Evolutionary conservation across 2,329 filamentous ascomycete genomes (phyloP).

Genomic region (Myriosclerotinia scirpicola): DNA sequence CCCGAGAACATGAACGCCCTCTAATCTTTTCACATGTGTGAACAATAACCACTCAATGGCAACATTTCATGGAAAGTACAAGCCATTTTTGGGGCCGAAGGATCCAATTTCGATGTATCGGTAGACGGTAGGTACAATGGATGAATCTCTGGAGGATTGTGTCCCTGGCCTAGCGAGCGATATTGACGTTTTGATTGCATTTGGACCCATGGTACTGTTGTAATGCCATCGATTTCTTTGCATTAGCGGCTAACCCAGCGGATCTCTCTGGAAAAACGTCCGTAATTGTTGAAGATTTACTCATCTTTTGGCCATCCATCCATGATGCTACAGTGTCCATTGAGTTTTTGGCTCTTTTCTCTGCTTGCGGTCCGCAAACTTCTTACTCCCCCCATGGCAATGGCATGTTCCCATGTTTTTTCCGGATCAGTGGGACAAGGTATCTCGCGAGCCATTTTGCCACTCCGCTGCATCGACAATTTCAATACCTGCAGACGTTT

Average conservation of each 20-base stretch:
- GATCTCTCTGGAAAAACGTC: constrained; percentile 31
- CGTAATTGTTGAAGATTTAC: constrained; percentile 23
- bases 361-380: constrained; percentile 19
- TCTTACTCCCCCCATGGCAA: constrained; percentile 8
- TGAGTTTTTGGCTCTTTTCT: constrained; percentile 17
- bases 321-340: constrained; percentile 8
- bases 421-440: constrained; percentile 26
- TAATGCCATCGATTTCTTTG: constrained; percentile 31
- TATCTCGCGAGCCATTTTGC: constrained; percentile 35
- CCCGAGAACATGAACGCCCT: constrained; percentile 21
- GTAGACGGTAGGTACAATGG: constrained; percentile 23
- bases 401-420: constrained; percentile 18
- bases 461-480: constrained; percentile 40
- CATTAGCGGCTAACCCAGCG: constrained; percentile 40
- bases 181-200: constrained; percentile 38
- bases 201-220: constrained; percentile 19
- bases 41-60: constrained; percentile 31
- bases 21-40: constrained; percentile 21
- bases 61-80: constrained; percentile 25
- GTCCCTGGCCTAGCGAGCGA: constrained; percentile 34
- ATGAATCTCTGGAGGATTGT: constrained; percentile 29
- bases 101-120: constrained; percentile 27
- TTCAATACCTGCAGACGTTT: constrained; percentile 39
- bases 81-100: constrained; percentile 4
- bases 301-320: constrained; percentile 17